phyloP scores from a whole-genome alignment of 169 alveolate species.

The Plasmodium berghei region DNA sequence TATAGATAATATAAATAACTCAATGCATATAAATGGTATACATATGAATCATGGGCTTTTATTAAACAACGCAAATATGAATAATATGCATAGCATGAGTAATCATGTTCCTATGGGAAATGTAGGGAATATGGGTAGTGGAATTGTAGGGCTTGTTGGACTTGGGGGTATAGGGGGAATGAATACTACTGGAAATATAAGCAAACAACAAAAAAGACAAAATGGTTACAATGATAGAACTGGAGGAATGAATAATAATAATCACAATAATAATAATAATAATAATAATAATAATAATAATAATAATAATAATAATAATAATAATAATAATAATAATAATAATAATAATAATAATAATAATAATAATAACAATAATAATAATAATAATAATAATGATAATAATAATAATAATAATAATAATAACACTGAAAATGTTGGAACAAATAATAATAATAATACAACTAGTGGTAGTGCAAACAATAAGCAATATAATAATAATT shows the following conservation, averaged over 20 bases:
- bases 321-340: too few relatives aligned
- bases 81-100: neutral
- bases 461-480: neutral
- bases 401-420: neutral
- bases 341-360: too few relatives aligned
- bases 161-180: neutral
- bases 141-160: neutral
- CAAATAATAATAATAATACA: neutral
- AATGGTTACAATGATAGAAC: constrained; percentile 25
- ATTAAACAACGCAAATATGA: constrained; percentile 1
- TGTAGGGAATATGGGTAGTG: neutral
- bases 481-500: constrained; percentile 9
- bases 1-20: constrained; percentile 21
- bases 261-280: neutral
- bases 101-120: neutral
- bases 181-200: neutral
- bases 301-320: neutral
- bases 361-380: neutral
- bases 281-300: neutral
- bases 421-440: neutral
- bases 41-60: constrained; percentile 68
- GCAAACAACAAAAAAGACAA: constrained; percentile 39
- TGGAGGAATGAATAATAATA: neutral
- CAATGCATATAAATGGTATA: neutral
- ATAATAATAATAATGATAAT: neutral